These are phyloP conservation scores for Neocatenulostroma microsporum DNA, from an alignment of 2,329 filamentous ascomycete species.

Conservation along the genomic window DNA sequence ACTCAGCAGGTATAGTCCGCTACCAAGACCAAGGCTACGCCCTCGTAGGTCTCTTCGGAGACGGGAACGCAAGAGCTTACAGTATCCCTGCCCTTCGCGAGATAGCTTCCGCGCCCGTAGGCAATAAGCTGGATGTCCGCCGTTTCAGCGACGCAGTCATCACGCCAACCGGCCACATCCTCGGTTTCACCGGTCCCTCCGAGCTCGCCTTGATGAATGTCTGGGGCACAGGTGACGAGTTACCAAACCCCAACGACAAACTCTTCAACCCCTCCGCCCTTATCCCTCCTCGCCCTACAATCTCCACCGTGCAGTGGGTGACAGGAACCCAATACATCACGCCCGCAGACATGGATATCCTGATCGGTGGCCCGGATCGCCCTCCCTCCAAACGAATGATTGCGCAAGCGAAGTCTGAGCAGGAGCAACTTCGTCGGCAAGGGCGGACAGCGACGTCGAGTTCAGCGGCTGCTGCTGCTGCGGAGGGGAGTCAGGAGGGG, in stretches of 20 bases:
- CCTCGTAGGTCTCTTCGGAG: slow-evolving; percentile 76
- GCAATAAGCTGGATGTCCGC: slow-evolving; percentile 62
- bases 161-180: slow-evolving; percentile 68
- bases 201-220: slow-evolving; percentile 76
- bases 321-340: slow-evolving; percentile 88
- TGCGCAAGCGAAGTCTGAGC: slow-evolving; percentile 67
- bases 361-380: slow-evolving; percentile 82
- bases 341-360: slow-evolving; percentile 74
- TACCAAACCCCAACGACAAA: slow-evolving; percentile 55
- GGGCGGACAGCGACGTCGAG: slow-evolving; percentile 26
- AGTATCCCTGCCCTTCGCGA: slow-evolving; percentile 85
- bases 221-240: slow-evolving; percentile 65
- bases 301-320: slow-evolving; percentile 94
- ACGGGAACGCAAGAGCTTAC: slow-evolving; percentile 70
- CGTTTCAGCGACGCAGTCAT: slow-evolving; percentile 64
- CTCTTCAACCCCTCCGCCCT: slow-evolving; percentile 69
- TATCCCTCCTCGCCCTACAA: slow-evolving; percentile 76
- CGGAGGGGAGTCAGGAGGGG: slow-evolving; percentile 46
- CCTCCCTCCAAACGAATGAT: slow-evolving; percentile 85
- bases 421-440: slow-evolving; percentile 46
- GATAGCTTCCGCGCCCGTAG: slow-evolving; percentile 59
- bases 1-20: slow-evolving; percentile 68
- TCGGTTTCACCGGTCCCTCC: slow-evolving; percentile 82
- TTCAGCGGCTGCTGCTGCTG: slow-evolving; percentile 16
- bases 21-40: slow-evolving; percentile 66